A percentile compares a stretch with the other conserved stretches of the same genome.
Conservation (phyloP, 441 rosid genomes). For the Corymbia calophylla region DNA sequence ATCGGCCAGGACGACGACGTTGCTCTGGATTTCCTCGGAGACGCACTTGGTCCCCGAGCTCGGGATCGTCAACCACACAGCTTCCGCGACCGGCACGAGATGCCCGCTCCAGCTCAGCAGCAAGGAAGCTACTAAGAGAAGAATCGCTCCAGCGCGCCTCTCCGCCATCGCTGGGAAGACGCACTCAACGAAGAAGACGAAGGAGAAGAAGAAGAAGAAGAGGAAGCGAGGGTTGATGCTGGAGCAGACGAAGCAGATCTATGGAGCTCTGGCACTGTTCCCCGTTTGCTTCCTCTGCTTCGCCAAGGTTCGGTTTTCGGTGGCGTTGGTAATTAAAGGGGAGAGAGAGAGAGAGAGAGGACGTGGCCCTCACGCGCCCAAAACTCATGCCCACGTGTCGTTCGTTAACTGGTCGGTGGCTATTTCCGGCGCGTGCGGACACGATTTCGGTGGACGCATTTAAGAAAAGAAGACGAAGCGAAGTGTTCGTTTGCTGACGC, state of each 20-base stretch:
- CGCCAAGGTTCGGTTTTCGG: background rate
- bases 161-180: background rate
- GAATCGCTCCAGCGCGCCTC: background rate
- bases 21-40: constrained; percentile 81
- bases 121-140: background rate
- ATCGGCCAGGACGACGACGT: constrained; percentile 77
- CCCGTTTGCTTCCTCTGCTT: background rate
- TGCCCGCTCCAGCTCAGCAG: background rate
- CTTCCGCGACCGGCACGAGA: constrained; percentile 27
- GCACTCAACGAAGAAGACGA: background rate
- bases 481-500: background rate
- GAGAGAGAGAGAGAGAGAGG: background rate
- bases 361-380: background rate
- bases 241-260: background rate
- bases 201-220: background rate
- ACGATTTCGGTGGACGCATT: background rate
- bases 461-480: background rate
- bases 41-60: constrained; percentile 60
- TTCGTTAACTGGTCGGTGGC: background rate
- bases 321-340: background rate
- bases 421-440: background rate
- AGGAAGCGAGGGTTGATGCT: background rate
- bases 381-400: background rate
- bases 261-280: background rate
- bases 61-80: constrained; percentile 52